Percentiles rank a stretch among this genome's conserved stretches.
Evolutionary conservation across 225 moss, liverwort and hornwort genomes (phyloP).

Genomic region (Rhytidiadelphus loreus): DNA sequence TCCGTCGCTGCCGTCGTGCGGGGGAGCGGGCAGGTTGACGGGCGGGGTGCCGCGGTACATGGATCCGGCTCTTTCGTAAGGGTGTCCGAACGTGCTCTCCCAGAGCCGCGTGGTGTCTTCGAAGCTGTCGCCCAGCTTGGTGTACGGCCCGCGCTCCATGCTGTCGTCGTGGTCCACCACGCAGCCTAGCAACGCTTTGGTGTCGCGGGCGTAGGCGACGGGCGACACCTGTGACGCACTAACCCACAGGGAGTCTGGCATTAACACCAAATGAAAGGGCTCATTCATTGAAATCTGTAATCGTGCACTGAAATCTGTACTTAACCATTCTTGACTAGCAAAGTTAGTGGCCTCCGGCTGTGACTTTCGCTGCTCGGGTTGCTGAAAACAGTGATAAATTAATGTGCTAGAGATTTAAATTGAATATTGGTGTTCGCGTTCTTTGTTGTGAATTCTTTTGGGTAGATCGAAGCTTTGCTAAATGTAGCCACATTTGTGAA

Average conservation of each 20-base stretch:
- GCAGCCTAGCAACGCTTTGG: conserved; percentile 63
- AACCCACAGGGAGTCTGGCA: neutral
- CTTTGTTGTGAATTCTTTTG: neutral
- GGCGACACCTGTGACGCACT: conserved; percentile 53
- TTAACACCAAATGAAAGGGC: neutral
- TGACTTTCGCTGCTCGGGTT: neutral
- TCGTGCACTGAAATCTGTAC: neutral
- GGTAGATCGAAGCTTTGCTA: neutral
- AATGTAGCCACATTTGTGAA: neutral
- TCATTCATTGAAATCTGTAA: neutral
- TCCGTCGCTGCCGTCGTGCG: conserved; percentile 55
- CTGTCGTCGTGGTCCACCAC: conserved; percentile 81
- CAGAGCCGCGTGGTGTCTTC: conserved; percentile 63
- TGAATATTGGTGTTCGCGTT: no score
- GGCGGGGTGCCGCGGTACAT: conserved; percentile 70
- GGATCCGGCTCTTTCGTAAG: conserved; percentile 78
- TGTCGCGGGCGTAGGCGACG: conserved; percentile 69
- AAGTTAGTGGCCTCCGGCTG: neutral
- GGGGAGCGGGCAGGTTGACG: conserved; percentile 57
- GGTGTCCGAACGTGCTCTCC: conserved; percentile 76
- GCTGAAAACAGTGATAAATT: neutral
- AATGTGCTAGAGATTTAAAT: neutral
- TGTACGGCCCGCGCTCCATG: conserved; percentile 72
- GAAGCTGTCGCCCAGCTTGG: conserved; percentile 62
- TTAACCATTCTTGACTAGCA: neutral